Evolutionary conservation across 495 filamentous ascomycete genomes (phyloP).

Genomic region (Penicillium riverlandense): DNA sequence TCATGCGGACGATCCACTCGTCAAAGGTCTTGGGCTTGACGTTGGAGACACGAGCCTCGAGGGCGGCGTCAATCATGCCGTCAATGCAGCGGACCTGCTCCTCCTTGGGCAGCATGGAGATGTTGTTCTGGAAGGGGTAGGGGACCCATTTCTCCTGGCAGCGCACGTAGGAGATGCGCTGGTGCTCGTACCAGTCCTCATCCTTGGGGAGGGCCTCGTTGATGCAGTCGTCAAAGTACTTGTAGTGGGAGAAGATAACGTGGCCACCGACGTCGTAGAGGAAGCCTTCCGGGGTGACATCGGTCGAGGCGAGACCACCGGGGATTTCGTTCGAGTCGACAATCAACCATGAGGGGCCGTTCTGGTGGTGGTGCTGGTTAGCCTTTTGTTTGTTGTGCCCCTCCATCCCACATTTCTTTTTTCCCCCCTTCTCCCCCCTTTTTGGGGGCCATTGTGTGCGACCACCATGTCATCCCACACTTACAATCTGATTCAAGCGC

Average conservation of each 20-base stretch:
- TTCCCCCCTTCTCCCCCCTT: conserved; percentile 4
- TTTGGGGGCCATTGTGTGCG: not conserved
- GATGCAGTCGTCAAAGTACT: conserved; percentile 99
- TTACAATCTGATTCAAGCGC: conserved; percentile 90
- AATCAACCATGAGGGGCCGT: conserved; percentile 92
- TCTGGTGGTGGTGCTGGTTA: conserved; percentile 40
- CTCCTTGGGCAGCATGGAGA: conserved; percentile 95
- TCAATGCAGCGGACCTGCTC: conserved; percentile 95
- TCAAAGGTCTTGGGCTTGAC: conserved; percentile 95
- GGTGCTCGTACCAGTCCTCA: conserved; percentile 94
- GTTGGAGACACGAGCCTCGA: conserved; percentile 77
- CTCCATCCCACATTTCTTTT: conserved; percentile 7
- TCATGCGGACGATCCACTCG: conserved; percentile 94
- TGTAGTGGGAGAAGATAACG: conserved; percentile 99
- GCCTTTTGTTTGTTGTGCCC: conserved; percentile 3
- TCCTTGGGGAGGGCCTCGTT: conserved; percentile 90
- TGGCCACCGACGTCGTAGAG: conserved; percentile 99
- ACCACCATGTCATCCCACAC: conserved; percentile 23
- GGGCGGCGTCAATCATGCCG: conserved; percentile 90
- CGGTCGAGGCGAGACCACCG: conserved; percentile 94
- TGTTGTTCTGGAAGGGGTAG: conserved; percentile 99
- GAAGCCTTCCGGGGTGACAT: conserved; percentile 93
- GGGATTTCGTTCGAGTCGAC: conserved; percentile 89
- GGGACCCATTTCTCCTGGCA: conserved; percentile 95
- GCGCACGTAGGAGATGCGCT: conserved; percentile 98